Evolutionary conservation across 345 rosid genomes (phyloP).

Genomic region (Camelina hispida): DNA sequence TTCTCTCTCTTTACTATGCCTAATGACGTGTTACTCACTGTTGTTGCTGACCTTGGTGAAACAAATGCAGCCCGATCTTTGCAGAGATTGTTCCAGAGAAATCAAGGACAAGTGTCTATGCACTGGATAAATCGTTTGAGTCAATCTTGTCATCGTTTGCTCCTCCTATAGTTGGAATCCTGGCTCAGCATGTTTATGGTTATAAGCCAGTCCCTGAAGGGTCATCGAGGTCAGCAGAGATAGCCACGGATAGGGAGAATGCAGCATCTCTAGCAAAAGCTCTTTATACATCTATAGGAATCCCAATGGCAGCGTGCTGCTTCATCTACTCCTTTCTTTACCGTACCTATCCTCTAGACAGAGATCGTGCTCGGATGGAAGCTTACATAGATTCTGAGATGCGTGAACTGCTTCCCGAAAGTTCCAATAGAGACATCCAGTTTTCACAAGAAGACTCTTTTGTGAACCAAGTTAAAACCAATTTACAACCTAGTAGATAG

Average conservation of each 20-base stretch:
- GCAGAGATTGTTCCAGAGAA: conserved; percentile 93
- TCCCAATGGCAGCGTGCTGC: conserved; percentile 82
- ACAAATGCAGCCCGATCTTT: conserved; percentile 72
- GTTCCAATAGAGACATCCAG: conserved; percentile 19
- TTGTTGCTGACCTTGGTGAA: conserved; percentile 19
- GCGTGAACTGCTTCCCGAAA: conserved; percentile 55
- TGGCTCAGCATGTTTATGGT: conserved; percentile 83
- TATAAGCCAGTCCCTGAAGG: conserved; percentile 68
- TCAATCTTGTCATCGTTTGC: conserved; percentile 83
- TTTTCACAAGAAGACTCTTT: conserved; percentile 29
- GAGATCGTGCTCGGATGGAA: conserved; percentile 78
- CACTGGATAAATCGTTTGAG: conserved; percentile 81
- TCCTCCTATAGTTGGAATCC: conserved; percentile 81
- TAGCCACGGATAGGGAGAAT: conserved; percentile 69
- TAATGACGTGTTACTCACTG: not conserved
- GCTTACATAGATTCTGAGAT: conserved; percentile 78
- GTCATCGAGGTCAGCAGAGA: conserved; percentile 51
- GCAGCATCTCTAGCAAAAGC: conserved; percentile 84
- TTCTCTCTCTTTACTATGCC: conserved; percentile 35
- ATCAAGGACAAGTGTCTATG: conserved; percentile 80
- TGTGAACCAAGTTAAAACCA: conserved; percentile 16
- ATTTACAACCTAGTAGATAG: conserved; percentile 20
- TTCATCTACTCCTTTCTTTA: conserved; percentile 79
- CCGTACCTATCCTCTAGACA: conserved; percentile 75
- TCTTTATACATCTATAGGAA: conserved; percentile 72